Conservation (phyloP, 805 yeast genomes). For the Lachancea fermentati region DNA sequence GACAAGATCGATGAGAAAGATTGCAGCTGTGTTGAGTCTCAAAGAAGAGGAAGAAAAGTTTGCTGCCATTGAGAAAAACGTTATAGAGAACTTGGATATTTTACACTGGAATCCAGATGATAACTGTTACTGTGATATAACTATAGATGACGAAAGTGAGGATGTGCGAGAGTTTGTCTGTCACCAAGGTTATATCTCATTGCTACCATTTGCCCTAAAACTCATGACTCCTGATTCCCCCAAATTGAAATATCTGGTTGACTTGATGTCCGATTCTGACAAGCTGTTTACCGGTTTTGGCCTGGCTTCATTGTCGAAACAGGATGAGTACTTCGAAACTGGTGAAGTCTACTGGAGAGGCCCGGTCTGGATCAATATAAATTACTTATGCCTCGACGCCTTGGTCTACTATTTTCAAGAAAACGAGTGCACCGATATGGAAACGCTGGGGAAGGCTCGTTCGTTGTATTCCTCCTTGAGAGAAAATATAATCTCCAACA, state of each 20-base stretch:
- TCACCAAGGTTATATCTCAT: constrained; percentile 80
- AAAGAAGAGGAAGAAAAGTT: constrained; percentile 55
- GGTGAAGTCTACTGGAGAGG: constrained; percentile 96
- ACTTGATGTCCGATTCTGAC: constrained; percentile 59
- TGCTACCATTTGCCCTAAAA: constrained; percentile 78
- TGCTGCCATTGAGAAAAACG: constrained; percentile 45
- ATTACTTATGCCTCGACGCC: constrained; percentile 73
- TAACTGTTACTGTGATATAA: constrained; percentile 73
- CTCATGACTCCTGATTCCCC: constrained; percentile 47
- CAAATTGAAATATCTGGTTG: constrained; percentile 47
- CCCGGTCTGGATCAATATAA: constrained; percentile 88
- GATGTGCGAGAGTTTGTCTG: constrained; percentile 59
- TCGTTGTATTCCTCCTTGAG: constrained; percentile 56
- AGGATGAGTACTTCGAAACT: constrained; percentile 59
- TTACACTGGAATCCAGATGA: constrained; percentile 75
- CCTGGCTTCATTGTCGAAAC: constrained; percentile 69
- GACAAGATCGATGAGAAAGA: constrained; percentile 72
- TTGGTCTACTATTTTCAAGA: constrained; percentile 48
- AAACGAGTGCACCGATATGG: constrained; percentile 23
- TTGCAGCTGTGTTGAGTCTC: constrained; percentile 59
- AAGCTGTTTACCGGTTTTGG: constrained; percentile 78
- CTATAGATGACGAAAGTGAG: constrained; percentile 63
- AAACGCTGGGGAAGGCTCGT: constrained; percentile 33
- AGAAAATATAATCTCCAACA: constrained; percentile 59
- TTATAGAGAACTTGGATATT: constrained; percentile 58